Conservation (phyloP, 768 basidiomycete genomes). For the Melanogaster broomeanus region DNA sequence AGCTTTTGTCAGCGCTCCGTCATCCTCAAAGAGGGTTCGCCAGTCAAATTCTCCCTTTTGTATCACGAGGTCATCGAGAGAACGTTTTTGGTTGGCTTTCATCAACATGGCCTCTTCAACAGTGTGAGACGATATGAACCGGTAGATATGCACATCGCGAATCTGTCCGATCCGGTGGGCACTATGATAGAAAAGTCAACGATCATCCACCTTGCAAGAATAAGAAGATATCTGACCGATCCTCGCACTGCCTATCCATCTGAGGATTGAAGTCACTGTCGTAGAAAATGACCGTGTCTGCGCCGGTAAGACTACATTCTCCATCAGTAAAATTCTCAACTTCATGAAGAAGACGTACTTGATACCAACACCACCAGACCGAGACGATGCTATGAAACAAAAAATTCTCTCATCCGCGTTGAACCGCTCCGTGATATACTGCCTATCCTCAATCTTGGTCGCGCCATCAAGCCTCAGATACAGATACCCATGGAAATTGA, state of each 20-base stretch:
- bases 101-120: constrained; percentile 96
- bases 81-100: constrained; percentile 97
- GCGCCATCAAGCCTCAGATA: constrained; percentile 95
- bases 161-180: constrained; percentile 99
- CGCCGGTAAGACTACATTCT: constrained; percentile 66
- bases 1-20: constrained; percentile 63
- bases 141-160: constrained; percentile 94
- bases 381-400: constrained; percentile 87
- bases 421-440: constrained; percentile 87
- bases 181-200: constrained; percentile 39
- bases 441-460: constrained; percentile 93
- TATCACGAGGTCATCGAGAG: constrained; percentile 88
- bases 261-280: constrained; percentile 98
- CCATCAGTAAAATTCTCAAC: constrained; percentile 19
- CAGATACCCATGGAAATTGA: constrained; percentile 90
- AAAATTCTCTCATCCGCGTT: constrained; percentile 77
- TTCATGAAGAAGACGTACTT: constrained; percentile 57
- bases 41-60: constrained; percentile 95
- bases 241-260: constrained; percentile 97
- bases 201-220: neutral
- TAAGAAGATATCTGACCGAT: constrained; percentile 53
- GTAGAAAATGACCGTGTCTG: constrained; percentile 96
- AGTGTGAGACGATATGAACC: constrained; percentile 86
- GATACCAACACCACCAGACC: constrained; percentile 88
- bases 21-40: constrained; percentile 77